These are phyloP conservation scores for Amaranthus cruentus DNA, from an alignment of 148 eudicot species.

Conservation along the genomic window DNA sequence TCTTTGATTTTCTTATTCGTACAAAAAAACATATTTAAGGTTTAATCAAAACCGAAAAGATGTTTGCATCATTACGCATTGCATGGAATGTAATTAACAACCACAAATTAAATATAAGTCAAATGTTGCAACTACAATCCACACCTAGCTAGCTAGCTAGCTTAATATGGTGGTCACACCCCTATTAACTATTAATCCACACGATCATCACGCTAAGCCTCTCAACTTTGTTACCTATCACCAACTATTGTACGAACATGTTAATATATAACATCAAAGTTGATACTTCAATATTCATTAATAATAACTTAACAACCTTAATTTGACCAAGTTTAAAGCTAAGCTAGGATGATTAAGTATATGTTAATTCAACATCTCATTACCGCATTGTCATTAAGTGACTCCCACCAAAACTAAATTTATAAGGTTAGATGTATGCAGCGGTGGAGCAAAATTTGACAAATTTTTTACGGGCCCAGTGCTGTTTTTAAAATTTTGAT, in stretches of 20 bases:
- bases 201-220: constrained; percentile 18
- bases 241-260: not conserved
- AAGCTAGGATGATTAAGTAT: too few species aligned
- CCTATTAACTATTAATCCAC: constrained; percentile 4
- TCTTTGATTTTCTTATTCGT: too few species aligned
- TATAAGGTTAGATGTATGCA: too few species aligned
- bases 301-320: constrained; percentile 13
- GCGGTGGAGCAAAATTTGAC: too few species aligned
- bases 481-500: too few species aligned
- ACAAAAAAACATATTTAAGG: not conserved
- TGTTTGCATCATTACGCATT: constrained; percentile 8
- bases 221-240: constrained; percentile 4
- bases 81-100: constrained; percentile 8
- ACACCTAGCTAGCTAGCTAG: not conserved
- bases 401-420: too few species aligned
- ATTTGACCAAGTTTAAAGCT: constrained; percentile 13
- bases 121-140: not conserved
- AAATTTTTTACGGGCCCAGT: too few species aligned
- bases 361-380: too few species aligned
- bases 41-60: constrained; percentile 1
- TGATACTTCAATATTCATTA: not conserved
- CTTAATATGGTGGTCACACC: constrained; percentile 13
- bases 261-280: not conserved
- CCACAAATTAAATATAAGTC: not conserved
- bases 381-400: too few species aligned